phyloP scores from a whole-genome alignment of 192 early-diverging fungal genomes.

The Linnemannia zychae region DNA sequence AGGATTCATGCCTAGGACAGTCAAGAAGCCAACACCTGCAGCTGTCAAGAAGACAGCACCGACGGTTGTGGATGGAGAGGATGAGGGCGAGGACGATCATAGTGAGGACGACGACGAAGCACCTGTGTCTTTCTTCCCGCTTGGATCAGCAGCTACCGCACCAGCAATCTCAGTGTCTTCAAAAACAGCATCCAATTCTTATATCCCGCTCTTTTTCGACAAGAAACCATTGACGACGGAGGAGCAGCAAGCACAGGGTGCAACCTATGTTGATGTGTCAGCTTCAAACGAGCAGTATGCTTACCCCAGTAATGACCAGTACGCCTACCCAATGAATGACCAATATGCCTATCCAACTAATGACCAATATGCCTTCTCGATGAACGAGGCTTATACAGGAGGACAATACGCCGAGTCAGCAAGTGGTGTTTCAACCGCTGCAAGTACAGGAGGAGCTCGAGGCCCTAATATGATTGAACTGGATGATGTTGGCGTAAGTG shows the following conservation, averaged over 20 bases:
- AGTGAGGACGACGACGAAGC: constrained; percentile 25
- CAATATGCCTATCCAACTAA: constrained; percentile 28
- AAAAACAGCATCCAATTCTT: constrained; percentile 39
- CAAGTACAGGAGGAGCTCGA: background rate
- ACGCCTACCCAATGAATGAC: constrained; percentile 34
- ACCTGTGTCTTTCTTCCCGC: constrained; percentile 45
- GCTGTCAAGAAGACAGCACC: constrained; percentile 5
- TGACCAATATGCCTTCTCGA: constrained; percentile 36
- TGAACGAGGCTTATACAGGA: constrained; percentile 17
- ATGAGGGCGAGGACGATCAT: background rate
- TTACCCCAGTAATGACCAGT: constrained; percentile 42
- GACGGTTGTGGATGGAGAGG: background rate
- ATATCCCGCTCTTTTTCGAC: constrained; percentile 49
- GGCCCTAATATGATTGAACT: constrained; percentile 19
- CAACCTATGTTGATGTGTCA: constrained; percentile 26
- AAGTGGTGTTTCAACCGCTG: too few species aligned
- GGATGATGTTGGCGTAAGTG: constrained; percentile 30
- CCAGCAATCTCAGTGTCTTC: background rate
- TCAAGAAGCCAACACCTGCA: constrained; percentile 20
- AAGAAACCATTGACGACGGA: constrained; percentile 46
- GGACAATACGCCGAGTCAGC: background rate
- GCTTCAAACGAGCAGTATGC: constrained; percentile 48
- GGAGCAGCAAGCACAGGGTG: constrained; percentile 27
- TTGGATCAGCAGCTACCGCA: constrained; percentile 31
- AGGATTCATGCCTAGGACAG: constrained; percentile 42